These are phyloP conservation scores for Pleurotus tuoliensis DNA, from an alignment of 768 basidiomycete species.

Conservation along the genomic window DNA sequence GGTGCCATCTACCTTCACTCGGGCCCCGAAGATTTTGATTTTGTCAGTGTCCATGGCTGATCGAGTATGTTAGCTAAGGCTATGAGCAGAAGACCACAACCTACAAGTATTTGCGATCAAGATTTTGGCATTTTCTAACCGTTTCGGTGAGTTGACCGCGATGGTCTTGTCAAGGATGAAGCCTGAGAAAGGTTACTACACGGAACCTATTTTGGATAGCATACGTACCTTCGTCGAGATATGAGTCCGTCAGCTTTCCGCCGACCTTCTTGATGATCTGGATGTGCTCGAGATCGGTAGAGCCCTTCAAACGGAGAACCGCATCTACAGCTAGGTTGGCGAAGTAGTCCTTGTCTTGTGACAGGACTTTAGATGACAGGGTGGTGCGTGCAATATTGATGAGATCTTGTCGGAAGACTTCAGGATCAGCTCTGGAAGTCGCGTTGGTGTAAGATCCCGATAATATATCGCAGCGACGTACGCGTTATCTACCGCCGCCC, in stretches of 20 bases:
- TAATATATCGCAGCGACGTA: conserved; percentile 31
- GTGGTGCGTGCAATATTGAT: conserved; percentile 98
- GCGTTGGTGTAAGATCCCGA: neutral
- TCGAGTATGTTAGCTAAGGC: neutral
- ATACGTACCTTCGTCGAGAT: conserved; percentile 85
- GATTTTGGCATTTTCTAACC: conserved; percentile 92
- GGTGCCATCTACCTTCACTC: conserved; percentile 92
- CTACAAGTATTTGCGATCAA: conserved; percentile 96
- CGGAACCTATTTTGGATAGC: neutral
- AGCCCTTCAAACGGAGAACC: conserved; percentile 92
- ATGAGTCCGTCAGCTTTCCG: conserved; percentile 96
- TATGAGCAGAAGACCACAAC: conserved; percentile 21
- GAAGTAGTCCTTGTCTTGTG: conserved; percentile 97
- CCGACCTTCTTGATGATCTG: conserved; percentile 99
- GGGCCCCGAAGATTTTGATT: conserved; percentile 97
- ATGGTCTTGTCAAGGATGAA: conserved; percentile 98
- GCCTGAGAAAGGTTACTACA: conserved; percentile 40
- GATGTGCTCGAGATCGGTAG: conserved; percentile 95
- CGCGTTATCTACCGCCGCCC: conserved; percentile 80
- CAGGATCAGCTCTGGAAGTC: conserved; percentile 57
- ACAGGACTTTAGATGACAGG: conserved; percentile 90
- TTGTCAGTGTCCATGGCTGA: conserved; percentile 99
- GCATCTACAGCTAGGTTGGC: conserved; percentile 97
- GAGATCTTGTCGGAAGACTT: conserved; percentile 80
- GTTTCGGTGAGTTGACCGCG: conserved; percentile 91